phyloP scores from a whole-genome alignment of 2,329 filamentous ascomycete genomes.

The Septoria petroselini region DNA sequence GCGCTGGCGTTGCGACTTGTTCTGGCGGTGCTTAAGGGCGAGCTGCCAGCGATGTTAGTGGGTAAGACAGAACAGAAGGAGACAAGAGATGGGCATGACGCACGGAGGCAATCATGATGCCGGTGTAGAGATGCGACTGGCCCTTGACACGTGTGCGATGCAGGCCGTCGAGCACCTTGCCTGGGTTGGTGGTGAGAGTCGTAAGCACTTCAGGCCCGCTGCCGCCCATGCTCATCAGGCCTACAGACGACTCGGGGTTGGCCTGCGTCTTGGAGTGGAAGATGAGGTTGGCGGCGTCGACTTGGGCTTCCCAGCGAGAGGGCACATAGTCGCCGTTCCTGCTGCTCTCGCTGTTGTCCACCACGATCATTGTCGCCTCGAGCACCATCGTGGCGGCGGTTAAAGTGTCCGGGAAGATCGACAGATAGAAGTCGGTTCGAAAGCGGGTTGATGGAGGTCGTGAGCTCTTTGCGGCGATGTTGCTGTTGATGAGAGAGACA shows the following conservation, averaged over 20 bases:
- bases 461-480: neutral
- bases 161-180: constrained; percentile 88
- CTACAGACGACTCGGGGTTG: constrained; percentile 95
- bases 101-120: constrained; percentile 92
- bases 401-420: too few species aligned
- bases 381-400: constrained; percentile 76
- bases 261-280: constrained; percentile 93
- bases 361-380: constrained; percentile 99
- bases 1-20: constrained; percentile 92
- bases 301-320: constrained; percentile 92
- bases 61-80: neutral
- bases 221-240: constrained; percentile 98
- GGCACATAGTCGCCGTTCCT: constrained; percentile 91
- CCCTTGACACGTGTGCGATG: constrained; percentile 94
- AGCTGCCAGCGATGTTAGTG: constrained; percentile 56
- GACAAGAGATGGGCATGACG: constrained; percentile 37
- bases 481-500: neutral
- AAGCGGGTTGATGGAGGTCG: neutral
- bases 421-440: too few species aligned
- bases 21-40: constrained; percentile 94
- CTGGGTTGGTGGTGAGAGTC: constrained; percentile 92
- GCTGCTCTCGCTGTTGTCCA: constrained; percentile 98
- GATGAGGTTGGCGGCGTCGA: constrained; percentile 89
- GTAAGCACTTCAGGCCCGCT: constrained; percentile 90
- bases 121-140: constrained; percentile 81